Percentiles rank a stretch among this genome's conserved stretches.
Evolutionary conservation across 2,329 filamentous ascomycete species (phyloP).

Genomic region (Cytospora mali): DNA sequence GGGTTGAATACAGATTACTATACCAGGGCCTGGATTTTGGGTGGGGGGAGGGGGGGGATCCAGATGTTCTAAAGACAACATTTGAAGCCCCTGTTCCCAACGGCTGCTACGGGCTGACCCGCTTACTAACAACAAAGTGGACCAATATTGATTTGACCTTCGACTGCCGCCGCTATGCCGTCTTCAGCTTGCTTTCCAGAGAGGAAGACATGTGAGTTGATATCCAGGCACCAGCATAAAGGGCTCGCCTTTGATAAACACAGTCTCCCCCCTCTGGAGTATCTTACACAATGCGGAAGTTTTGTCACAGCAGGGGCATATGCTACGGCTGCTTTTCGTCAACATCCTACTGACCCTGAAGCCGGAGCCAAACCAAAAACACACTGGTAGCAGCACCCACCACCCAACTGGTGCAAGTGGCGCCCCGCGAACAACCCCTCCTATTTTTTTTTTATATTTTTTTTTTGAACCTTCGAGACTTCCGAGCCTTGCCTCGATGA

Average conservation of each 20-base stretch:
- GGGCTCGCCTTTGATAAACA: background rate
- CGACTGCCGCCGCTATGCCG: constrained; percentile 14
- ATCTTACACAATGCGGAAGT: constrained; percentile 10
- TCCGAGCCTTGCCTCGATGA: constrained; percentile 10
- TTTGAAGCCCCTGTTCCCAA: background rate
- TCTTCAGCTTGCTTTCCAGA: constrained; percentile 9
- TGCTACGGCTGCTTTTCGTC: constrained; percentile 10
- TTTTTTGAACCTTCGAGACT: too few species aligned
- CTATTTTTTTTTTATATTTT: too few species aligned
- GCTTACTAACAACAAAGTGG: constrained; percentile 13
- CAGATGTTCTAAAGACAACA: too few species aligned
- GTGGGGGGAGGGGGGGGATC: too few species aligned
- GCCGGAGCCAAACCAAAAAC: too few species aligned
- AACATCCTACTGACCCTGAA: constrained; percentile 14
- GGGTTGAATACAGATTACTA: too few species aligned
- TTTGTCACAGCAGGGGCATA: constrained; percentile 4
- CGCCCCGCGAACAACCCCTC: background rate
- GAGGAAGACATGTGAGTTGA: background rate
- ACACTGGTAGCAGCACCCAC: background rate
- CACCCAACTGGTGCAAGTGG: background rate
- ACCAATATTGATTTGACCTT: constrained; percentile 3
- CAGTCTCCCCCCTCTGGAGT: background rate
- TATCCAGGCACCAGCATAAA: constrained; percentile 14
- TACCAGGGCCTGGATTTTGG: background rate
- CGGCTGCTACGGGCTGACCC: background rate